Evolutionary conservation across 108 stramenopile species (phyloP), one percentile per base, ranked within the genome.

Genomic region (Cyclotella choctawhatcheeana): DNA sequence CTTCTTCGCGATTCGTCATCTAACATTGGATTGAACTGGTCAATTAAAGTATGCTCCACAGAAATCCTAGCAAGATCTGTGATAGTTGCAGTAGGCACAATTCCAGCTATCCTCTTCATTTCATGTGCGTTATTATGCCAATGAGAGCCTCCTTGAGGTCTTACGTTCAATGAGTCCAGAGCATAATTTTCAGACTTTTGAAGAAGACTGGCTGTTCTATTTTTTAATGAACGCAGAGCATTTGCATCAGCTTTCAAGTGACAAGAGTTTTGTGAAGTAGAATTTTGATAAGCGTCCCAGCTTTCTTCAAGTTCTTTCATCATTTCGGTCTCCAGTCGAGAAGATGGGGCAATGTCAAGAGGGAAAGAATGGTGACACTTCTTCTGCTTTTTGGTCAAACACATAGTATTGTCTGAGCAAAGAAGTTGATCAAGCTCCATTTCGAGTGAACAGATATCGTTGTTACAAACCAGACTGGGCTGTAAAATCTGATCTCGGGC

Each of bases 41-140:
- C 12, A 25, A 68, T 65, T 30, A 37, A 21, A 0, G 25, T 29
- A 5, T 13, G 27, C 21, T 68, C 48, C 1, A 60, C 34, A 14
- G 78, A 55, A 37, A 79, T 68, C 34, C 26, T 67, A 18, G 65
- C 64, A 29, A 79, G 54, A 64, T 79, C 78, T 1, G 22, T 29
- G 17, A 20, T 24, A n/a, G 47, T 61, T 34, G 56, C 65, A 60
- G 58, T 34, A 5, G 78, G 78, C 34, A 79, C 32, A 22, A 60
- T 10, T 8, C 53, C 62, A 44, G 48, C 58, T 5, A 76, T 21
- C 8, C 68, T 37, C 22, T 69, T 45, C n/a, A 76, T 62, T 48
- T 61, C 33, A 26, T 75, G 74, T 35, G 59, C 66, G 40, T 26
- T 48, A 32, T 40, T 21, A 40, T 75, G 66, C 73, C 73, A 74